Conservation (phyloP, 2,329 filamentous ascomycete species). For the Colletotrichum falcatum region DNA sequence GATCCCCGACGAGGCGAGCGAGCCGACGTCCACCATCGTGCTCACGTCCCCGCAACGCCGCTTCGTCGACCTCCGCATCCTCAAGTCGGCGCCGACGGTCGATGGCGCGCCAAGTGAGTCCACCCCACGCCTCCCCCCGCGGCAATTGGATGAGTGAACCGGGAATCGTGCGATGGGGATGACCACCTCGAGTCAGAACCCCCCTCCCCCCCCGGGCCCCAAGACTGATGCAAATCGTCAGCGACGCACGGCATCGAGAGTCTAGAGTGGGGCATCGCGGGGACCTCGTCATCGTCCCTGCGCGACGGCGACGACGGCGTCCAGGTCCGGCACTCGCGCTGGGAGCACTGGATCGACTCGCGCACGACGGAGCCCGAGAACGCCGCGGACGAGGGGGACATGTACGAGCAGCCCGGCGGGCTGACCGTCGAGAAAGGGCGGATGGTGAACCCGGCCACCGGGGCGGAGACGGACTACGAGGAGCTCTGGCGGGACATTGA, state of each 20-base stretch:
- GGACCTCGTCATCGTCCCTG: constrained; percentile 58
- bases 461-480: constrained; percentile 67
- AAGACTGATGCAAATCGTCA: constrained; percentile 4
- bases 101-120: constrained; percentile 29
- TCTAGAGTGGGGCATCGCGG: constrained; percentile 76
- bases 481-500: constrained; percentile 72
- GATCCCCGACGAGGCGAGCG: constrained; percentile 62
- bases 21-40: constrained; percentile 74
- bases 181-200: background rate
- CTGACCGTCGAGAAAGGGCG: constrained; percentile 66
- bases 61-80: constrained; percentile 73
- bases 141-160: background rate
- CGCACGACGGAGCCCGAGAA: constrained; percentile 54
- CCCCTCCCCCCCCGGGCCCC: background rate
- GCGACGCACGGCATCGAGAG: constrained; percentile 42
- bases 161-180: background rate
- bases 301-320: constrained; percentile 45
- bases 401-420: constrained; percentile 58
- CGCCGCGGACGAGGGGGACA: constrained; percentile 67
- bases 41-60: constrained; percentile 67
- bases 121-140: background rate
- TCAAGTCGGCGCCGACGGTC: constrained; percentile 43
- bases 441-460: constrained; percentile 70
- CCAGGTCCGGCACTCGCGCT: constrained; percentile 55
- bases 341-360: constrained; percentile 72